Base-by-base conservation (phyloP, 768 basidiomycete genomes). In the Infundibulicybe gibba region DNA sequence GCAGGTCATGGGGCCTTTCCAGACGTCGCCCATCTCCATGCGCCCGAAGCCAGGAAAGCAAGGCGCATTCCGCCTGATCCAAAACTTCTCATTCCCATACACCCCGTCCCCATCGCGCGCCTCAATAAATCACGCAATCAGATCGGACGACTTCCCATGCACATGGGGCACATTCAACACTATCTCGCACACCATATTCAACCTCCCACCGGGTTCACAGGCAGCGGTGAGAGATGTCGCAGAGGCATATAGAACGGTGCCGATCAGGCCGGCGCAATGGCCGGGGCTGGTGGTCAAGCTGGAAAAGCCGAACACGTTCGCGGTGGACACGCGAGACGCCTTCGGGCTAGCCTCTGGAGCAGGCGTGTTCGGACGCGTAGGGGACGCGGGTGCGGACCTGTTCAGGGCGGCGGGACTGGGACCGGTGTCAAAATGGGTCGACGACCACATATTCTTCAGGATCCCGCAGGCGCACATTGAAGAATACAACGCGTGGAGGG, bases 401-500 rank as follows among this genome's bases (percentile, higher is more conserved):
- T 25, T 57, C 30, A 21, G 61, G 8, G 46, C 41, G 11, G 1
- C 31, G 1, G 61, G 62, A 0, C 49, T 63, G 2, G 58, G 60
- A 4, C 55, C 54, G 0, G 14, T 64, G 14, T 48, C 50, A 5
- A 54, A 54, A 15, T 55, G 64, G 60, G 60, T 63, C 0, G 66
- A 61, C 32, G 50, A 61, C 31, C 59, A 61, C 15, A 2, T 61
- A 1, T 62, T 58, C 56, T 41, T 61, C 10, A 17, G 54, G 47
- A 47, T 62, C 14, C 19, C 45, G 25, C 1, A 51, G 51, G 45
- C 60, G 15, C 41, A 50, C 41, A 44, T 64, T 3, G 35, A 33
- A 6, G 39, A 53, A n/a, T 64, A 55, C 52, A 69, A 69, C 39
- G 5, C 35, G 8, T 30, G 20, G 3, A 48, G 57, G 6, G 0